Percentiles rank a stretch among this genome's conserved stretches.
phyloP scores from a whole-genome alignment of 2,329 filamentous ascomycete genomes.

The Gremmenia infestans region DNA sequence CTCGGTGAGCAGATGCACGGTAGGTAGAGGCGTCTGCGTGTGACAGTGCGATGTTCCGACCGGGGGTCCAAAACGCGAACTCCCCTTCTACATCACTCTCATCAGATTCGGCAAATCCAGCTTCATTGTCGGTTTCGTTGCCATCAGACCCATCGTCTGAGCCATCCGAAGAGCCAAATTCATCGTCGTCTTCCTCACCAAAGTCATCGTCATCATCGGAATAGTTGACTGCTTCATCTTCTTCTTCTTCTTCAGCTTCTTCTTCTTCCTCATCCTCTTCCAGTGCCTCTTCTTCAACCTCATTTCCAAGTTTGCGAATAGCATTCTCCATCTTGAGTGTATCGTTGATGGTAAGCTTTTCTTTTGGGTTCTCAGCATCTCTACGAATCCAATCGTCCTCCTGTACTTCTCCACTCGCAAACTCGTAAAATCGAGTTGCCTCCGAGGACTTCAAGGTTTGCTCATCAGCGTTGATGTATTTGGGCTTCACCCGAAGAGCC shows the following conservation, averaged over 20 bases:
- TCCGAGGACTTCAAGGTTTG: slow-evolving; percentile 36
- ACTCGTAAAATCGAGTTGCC: slow-evolving; percentile 76
- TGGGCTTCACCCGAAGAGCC: slow-evolving; percentile 33
- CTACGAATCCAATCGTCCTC: slow-evolving; percentile 88
- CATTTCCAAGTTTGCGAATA: slow-evolving; percentile 78
- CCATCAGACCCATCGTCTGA: slow-evolving; percentile 67
- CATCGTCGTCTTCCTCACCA: slow-evolving; percentile 60
- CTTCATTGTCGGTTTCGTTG: slow-evolving; percentile 63
- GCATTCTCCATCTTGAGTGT: slow-evolving; percentile 85
- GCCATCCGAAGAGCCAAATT: slow-evolving; percentile 41
- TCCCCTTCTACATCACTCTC: slow-evolving; percentile 61
- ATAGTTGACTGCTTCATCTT: slow-evolving; percentile 44
- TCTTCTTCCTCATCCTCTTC: slow-evolving; percentile 61
- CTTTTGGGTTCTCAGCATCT: slow-evolving; percentile 48
- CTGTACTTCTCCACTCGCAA: slow-evolving; percentile 74
- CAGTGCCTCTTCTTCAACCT: slow-evolving; percentile 85
- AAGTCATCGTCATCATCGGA: slow-evolving; percentile 66
- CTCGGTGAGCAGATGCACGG: slow-evolving; percentile 26
- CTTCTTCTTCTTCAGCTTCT: slow-evolving; percentile 41
- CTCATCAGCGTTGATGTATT: slow-evolving; percentile 29
- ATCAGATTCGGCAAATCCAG: slow-evolving; percentile 65
- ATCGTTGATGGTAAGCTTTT: slow-evolving; percentile 81
- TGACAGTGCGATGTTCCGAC: slow-evolving; percentile 31
- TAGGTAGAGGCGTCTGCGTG: slow-evolving; percentile 21
- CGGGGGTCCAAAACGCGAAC: slow-evolving; percentile 57